A percentile compares a stretch with the other conserved stretches of the same genome.
phyloP scores from a whole-genome alignment of 805 yeast species.

The Kodamaea sagamina region DNA sequence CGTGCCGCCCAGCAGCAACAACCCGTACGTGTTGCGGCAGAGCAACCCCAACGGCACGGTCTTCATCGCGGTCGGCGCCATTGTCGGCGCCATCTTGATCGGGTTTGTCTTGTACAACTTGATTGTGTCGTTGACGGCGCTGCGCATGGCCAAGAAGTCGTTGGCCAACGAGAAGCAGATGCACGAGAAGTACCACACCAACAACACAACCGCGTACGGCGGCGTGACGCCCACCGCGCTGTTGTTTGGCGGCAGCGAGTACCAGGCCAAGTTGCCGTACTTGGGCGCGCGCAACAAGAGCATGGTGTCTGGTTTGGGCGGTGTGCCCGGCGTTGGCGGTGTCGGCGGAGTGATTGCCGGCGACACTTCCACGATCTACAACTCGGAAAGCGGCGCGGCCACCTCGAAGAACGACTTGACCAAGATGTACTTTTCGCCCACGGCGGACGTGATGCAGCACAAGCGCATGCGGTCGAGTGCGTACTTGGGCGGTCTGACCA shows the following conservation, averaged over 20 bases:
- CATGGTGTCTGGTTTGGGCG: slow-evolving; percentile 21
- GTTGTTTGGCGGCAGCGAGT: slow-evolving; percentile 16
- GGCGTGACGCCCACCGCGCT: slow-evolving; percentile 23
- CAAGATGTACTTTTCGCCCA: slow-evolving; percentile 73
- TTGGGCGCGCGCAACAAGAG: slow-evolving; percentile 27
- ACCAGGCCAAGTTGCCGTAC: slow-evolving; percentile 38
- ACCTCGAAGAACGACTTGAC: slow-evolving; percentile 45
- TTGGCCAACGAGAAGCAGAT: slow-evolving; percentile 33
- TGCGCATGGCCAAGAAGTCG: slow-evolving; percentile 51
- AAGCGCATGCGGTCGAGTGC: slow-evolving; percentile 34
- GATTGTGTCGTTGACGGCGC: slow-evolving; percentile 49
- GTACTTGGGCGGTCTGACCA: slow-evolving; percentile 15
- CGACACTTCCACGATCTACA: slow-evolving; percentile 37
- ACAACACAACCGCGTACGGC: slow-evolving; percentile 34
- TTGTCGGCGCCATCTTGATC: slow-evolving; percentile 59
- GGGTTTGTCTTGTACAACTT: slow-evolving; percentile 55
- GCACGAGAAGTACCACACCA: slow-evolving; percentile 35
- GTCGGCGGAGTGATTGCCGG: slow-evolving; percentile 28
- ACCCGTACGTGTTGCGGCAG: slow-evolving; percentile 63
- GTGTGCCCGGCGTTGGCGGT: slow-evolving; percentile 20
- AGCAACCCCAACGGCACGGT: slow-evolving; percentile 72
- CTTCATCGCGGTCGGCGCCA: slow-evolving; percentile 76
- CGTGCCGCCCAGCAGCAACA: slow-evolving; percentile 59
- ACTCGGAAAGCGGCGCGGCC: slow-evolving; percentile 30
- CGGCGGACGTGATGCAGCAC: slow-evolving; percentile 67